Evolutionary conservation across 1,139 yeast species (phyloP), one percentile per base, ranked within the genome.

Genomic region (Nematodospora anomalae): DNA sequence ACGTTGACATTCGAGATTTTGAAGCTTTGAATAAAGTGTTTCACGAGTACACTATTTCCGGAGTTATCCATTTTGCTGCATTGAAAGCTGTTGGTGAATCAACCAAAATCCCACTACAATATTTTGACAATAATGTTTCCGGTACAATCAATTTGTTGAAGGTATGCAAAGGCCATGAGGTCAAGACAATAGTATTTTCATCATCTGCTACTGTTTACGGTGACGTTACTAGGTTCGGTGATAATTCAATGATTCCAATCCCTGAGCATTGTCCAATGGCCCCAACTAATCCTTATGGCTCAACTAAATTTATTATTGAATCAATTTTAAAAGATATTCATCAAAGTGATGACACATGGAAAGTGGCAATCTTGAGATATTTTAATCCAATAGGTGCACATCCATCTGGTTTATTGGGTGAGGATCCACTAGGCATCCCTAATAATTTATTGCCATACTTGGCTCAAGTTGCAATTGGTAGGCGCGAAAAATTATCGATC

Each of bases 311-410:
- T 38, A 64, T 78, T 47, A 80, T 81, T 47, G 95, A 85, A 58
- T 69, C 72, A 37, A 72, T 83, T 38, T 59, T 85, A 46, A 64
- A 72, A 34, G 90, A 82, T 56, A 65, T 80, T 32, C 67, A 77
- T 46, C 47, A 62, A 4, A 68, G 80, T 34, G 76, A 74, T 39
- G 52, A 45, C 1, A 22, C 38, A 4, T 79, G 86, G 83, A 69
- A 73, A 40, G 72, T 80, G 26, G 94, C 89, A 2, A 71, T 83
- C 36, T 67, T 85, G 52, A 71, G 94, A 41, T 85, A 84, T 59
- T 84, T 83, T 64, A 84, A 84, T 54, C 94, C 94, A 27, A 83
- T 84, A 52, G 95, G 95, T 23, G 92, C 94, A 10, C 94, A 85
- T 55, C 87, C 90, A 3, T 79, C 88, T 2, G 94, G 94, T 6